A percentile compares a stretch with the other conserved stretches of the same genome.
These are phyloP conservation scores for Teratosphaeria nubilosa DNA, from an alignment of 2,329 filamentous ascomycete genomes.

Conservation along the genomic window DNA sequence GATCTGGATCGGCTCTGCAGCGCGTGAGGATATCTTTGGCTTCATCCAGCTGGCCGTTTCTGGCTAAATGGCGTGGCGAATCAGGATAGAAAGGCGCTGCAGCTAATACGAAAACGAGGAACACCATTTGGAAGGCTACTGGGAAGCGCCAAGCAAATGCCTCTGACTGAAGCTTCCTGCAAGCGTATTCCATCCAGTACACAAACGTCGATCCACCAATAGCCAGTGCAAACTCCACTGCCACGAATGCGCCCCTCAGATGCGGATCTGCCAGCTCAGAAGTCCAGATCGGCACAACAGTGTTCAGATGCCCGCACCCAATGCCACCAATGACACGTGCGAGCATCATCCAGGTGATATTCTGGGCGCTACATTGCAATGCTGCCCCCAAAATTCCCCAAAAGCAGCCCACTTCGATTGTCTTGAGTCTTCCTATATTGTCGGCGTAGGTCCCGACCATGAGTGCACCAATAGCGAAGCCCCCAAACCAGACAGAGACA, in stretches of 20 bases:
- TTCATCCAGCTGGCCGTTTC: constrained; percentile 55
- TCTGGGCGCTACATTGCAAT: background rate
- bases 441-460: background rate
- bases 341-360: constrained; percentile 2
- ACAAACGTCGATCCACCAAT: background rate
- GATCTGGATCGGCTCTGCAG: background rate
- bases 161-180: background rate
- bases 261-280: constrained; percentile 1
- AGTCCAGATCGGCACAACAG: constrained; percentile 2
- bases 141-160: constrained; percentile 49
- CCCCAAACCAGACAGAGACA: background rate
- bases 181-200: constrained; percentile 4
- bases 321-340: constrained; percentile 2
- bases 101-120: constrained; percentile 46
- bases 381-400: constrained; percentile 1
- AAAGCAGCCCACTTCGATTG: background rate
- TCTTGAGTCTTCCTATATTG: background rate
- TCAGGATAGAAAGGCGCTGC: constrained; percentile 49
- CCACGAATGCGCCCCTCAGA: constrained; percentile 1
- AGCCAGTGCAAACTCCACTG: constrained; percentile 1
- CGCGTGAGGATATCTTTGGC: constrained; percentile 50
- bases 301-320: background rate
- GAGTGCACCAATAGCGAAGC: constrained; percentile 1
- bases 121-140: constrained; percentile 57
- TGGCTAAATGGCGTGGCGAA: constrained; percentile 56